Base-by-base conservation (phyloP, 2,329 filamentous ascomycete species). In the Claviceps purpurea region DNA sequence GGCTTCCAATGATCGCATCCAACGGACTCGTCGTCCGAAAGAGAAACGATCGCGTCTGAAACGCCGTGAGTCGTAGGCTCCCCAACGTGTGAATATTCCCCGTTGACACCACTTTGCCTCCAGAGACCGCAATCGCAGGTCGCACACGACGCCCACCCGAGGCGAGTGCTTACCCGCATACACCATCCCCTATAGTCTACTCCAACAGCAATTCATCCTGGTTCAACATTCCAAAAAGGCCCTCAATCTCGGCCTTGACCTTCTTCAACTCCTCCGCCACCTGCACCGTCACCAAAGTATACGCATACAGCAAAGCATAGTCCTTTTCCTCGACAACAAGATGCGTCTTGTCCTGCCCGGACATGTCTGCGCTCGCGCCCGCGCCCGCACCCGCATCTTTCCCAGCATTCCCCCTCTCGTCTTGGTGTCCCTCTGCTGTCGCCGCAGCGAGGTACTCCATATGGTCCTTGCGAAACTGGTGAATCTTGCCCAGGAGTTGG, bases 221-320 rank as follows among this genome's bases (percentile, higher is more conserved):
- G 57, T 82, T 72, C 56, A 85, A 64, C 42, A 82, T 73, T 14
- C 82, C 82, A 69, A 82, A 85, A 37, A 85, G 58, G 0, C 68
- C 70, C 64, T 84, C 81, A 50, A 86, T 73, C 63, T 84, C 81
- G 55, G 65, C 71, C 58, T 79, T 75, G 24, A 84, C 77, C 43
- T 73, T 73, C 62, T 75, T 73, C 45, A 86, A 68, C 66, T 85
- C 82, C 51, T 81, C 79, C 1, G 80, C 79, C 22, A 86, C 75
- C 65, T 84, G 81, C 44, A 79, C 76, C 7, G 82, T 84, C 47
- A 85, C 80, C 45, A 86, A 70, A 2, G 79, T 88, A 70, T 95
- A 98, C 18, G 91, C 90, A 69, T 97, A 98, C 44, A 97, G 69
- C 58, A 97, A 71, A 56, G 91, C 89, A 65, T 93, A 97, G 64